Evolutionary conservation across 345 rosid genomes (phyloP), one percentile per base, ranked within the genome.

Genomic region (Bretschneidera sinensis): DNA sequence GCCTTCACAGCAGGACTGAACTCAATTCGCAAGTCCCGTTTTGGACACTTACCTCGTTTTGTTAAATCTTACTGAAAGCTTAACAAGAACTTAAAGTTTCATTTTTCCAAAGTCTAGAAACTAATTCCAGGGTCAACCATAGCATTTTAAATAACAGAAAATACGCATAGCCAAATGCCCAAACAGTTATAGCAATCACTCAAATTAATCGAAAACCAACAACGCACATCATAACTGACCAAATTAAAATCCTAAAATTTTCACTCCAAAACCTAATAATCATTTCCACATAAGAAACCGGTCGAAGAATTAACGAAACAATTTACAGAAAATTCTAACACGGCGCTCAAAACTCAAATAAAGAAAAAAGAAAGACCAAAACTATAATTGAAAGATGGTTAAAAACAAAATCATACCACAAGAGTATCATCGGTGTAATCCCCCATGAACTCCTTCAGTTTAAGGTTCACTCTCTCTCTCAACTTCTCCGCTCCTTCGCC

Each of bases 351-450:
- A 4, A 31, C 35, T 31, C 6, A 31, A 39, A 39, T 14, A 39
- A 39, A 39, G 4, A n/a, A n/a, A n/a, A n/a, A n/a, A 48, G 52
- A 48, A 48, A 48, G 49, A 20, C 52, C 5, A 48, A 48, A 48
- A 9, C 49, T 24, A 17, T 8, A 51, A 21, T 17, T 17, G 58
- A 28, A 39, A 19, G 17, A 17, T 16, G 58, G 48, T 34, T 19
- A 21, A 39, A 1, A 47, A 22, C 18, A 19, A 18, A 50, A n/a
- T n/a, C 72, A 61, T 77, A 95, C 98, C 97, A 91, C 98, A 20
- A 95, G 99, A 54, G 80, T 87, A 61, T 95, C 98, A 68, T 95
- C 99, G 16, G 99, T 85, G 79, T 95, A 95, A 66, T 95, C 91
- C 48, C 94, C 98, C 98, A 95, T 88, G 71, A 78, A 88, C 80